A percentile compares a stretch with the other conserved stretches of the same genome.
These are phyloP conservation scores for Xylaria flabelliformis DNA, from an alignment of 495 filamentous ascomycete genomes.

Conservation along the genomic window DNA sequence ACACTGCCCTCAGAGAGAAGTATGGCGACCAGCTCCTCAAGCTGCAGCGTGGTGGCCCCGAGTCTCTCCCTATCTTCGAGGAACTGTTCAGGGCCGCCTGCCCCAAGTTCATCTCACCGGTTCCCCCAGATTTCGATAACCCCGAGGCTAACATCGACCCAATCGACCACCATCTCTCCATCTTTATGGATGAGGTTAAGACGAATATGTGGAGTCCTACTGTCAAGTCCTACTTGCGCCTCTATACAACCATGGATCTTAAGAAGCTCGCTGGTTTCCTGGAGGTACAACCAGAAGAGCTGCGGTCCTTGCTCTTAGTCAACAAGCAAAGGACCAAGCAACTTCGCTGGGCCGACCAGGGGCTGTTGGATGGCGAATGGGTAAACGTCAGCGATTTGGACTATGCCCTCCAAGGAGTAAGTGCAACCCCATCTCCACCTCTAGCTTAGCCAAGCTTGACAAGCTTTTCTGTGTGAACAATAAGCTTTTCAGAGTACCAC, in stretches of 20 bases:
- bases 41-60: conserved; percentile 93
- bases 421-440: conserved; percentile 35
- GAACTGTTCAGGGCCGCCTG: conserved; percentile 94
- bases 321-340: conserved; percentile 99
- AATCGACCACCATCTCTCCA: conserved; percentile 91
- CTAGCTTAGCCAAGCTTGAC: conserved; percentile 7
- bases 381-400: conserved; percentile 92
- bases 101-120: conserved; percentile 99
- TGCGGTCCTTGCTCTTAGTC: conserved; percentile 87
- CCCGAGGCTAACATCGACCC: conserved; percentile 94
- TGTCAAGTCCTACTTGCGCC: conserved; percentile 95
- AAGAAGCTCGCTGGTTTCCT: conserved; percentile 98
- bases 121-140: conserved; percentile 95
- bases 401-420: conserved; percentile 91
- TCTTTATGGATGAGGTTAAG: conserved; percentile 99
- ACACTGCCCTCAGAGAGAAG: conserved; percentile 96
- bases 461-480: conserved; percentile 30
- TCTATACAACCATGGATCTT: conserved; percentile 99
- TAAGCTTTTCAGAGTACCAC: conserved; percentile 23
- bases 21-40: conserved; percentile 96
- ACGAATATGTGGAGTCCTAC: conserved; percentile 95
- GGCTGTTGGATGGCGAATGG: conserved; percentile 87
- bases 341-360: conserved; percentile 90
- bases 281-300: conserved; percentile 89
- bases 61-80: conserved; percentile 93